Evolutionary conservation across 352 stramenopile species (phyloP).

Genomic region (Globisporangium solare): DNA sequence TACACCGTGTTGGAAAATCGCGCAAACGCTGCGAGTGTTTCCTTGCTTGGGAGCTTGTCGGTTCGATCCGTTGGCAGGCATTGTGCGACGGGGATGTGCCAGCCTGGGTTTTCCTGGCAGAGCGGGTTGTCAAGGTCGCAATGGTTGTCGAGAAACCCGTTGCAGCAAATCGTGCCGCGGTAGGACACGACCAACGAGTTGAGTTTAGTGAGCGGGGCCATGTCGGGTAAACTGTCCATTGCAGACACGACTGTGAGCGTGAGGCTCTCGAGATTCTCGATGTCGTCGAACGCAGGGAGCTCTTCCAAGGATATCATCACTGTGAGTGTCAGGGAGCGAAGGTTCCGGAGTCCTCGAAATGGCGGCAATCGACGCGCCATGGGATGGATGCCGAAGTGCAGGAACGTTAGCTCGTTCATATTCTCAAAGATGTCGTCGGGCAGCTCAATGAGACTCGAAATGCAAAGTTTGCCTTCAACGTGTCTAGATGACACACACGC

Average conservation of each 20-base stretch:
- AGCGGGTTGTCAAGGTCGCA: slow-evolving; percentile 22
- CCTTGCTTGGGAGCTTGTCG: slow-evolving; percentile 6
- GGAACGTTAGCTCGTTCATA: slow-evolving; percentile 25
- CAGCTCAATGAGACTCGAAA: slow-evolving; percentile 16
- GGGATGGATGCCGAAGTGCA: slow-evolving; percentile 25
- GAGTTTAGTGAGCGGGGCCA: slow-evolving; percentile 10
- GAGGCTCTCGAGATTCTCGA: slow-evolving; percentile 23
- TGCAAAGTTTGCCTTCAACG: slow-evolving; percentile 24
- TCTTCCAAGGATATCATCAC: slow-evolving; percentile 12
- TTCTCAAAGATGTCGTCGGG: slow-evolving; percentile 21
- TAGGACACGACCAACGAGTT: slow-evolving; percentile 15
- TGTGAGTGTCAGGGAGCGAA: slow-evolving; percentile 25
- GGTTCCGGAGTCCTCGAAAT: slow-evolving; percentile 19
- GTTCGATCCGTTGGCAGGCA: neutral
- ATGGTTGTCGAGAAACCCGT: slow-evolving; percentile 23
- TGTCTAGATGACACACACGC: slow-evolving; percentile 4
- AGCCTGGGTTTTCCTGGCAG: too few relatives aligned
- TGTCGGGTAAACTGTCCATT: slow-evolving; percentile 20
- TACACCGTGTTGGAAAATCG: slow-evolving; percentile 19
- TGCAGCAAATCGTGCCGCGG: slow-evolving; percentile 18
- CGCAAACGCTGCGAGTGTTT: slow-evolving; percentile 13
- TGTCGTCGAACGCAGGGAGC: slow-evolving; percentile 17
- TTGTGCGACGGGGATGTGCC: neutral
- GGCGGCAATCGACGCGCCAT: slow-evolving; percentile 17
- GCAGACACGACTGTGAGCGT: slow-evolving; percentile 11